phyloP scores from a whole-genome alignment of 768 basidiomycete species.

The Sarcodon sp. region DNA sequence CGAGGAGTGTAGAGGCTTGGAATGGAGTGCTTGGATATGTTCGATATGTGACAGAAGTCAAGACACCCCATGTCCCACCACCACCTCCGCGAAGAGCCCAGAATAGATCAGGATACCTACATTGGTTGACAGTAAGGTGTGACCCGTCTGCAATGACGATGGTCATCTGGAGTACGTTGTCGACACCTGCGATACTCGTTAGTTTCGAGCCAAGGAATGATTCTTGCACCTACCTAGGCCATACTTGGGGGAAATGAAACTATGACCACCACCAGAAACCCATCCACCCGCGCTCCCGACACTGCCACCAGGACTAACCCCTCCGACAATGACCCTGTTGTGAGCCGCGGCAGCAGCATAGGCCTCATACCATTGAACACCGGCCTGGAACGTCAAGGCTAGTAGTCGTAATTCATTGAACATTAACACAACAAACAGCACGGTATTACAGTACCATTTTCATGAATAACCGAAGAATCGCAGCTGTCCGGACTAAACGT shows the following conservation, averaged over 20 bases:
- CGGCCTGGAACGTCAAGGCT: slow-evolving; percentile 23
- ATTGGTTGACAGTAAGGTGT: slow-evolving; percentile 23
- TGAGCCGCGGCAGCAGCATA: slow-evolving; percentile 25
- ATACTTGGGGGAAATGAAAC: slow-evolving; percentile 21
- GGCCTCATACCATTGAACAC: slow-evolving; percentile 33
- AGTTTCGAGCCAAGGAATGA: background rate
- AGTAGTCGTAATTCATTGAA: slow-evolving; percentile 2
- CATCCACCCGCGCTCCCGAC: slow-evolving; percentile 40
- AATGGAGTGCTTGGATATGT: slow-evolving; percentile 26
- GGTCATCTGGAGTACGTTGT: slow-evolving; percentile 32
- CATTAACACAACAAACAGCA: slow-evolving; percentile 8
- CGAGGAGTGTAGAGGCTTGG: slow-evolving; percentile 12
- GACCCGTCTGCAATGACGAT: slow-evolving; percentile 30
- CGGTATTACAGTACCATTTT: slow-evolving; percentile 9
- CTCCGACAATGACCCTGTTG: slow-evolving; percentile 32
- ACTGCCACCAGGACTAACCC: slow-evolving; percentile 22
- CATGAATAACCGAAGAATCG: slow-evolving; percentile 5
- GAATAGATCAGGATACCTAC: slow-evolving; percentile 15
- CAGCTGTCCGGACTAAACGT: slow-evolving; percentile 17
- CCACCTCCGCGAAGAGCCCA: slow-evolving; percentile 34
- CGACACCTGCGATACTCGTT: slow-evolving; percentile 22
- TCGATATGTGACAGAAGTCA: slow-evolving; percentile 32
- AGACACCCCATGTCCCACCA: slow-evolving; percentile 32
- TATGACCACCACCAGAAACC: slow-evolving; percentile 35
- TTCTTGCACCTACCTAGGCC: slow-evolving; percentile 22